These are phyloP conservation scores for Aquilaria yunnanensis DNA, from an alignment of 345 rosid species.

Conservation along the genomic window DNA sequence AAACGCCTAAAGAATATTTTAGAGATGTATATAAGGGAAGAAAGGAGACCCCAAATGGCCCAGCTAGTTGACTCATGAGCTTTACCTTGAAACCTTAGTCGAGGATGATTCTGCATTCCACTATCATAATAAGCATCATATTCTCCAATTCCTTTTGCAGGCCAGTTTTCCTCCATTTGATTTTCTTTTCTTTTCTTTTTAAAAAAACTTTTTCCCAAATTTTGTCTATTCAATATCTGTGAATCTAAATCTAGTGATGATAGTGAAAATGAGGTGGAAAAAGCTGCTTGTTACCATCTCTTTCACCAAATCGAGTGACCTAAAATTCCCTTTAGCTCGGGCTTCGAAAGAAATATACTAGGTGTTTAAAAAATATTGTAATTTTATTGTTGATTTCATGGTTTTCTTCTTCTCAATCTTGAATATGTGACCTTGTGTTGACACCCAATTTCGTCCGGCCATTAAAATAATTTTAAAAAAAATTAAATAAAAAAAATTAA, in stretches of 20 bases:
- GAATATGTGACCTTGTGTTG: too few relatives aligned
- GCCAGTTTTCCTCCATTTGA: background rate
- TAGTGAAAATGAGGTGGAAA: conserved; percentile 1
- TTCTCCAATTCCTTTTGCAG: conserved; percentile 5
- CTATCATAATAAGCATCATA: conserved; percentile 29
- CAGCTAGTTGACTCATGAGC: conserved; percentile 17
- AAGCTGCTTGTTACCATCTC: background rate
- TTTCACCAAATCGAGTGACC: too few relatives aligned
- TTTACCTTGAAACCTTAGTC: conserved; percentile 20
- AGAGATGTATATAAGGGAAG: background rate
- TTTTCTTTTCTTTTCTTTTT: conserved; percentile 5
- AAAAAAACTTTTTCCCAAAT: conserved; percentile 16
- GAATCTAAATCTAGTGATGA: too few relatives aligned
- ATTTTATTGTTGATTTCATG: too few relatives aligned
- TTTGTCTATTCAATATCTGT: conserved; percentile 2
- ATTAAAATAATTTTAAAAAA: too few relatives aligned
- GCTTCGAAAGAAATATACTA: too few relatives aligned
- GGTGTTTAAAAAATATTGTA: too few relatives aligned
- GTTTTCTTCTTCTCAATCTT: too few relatives aligned
- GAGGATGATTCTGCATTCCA: conserved; percentile 48
- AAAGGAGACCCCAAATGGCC: conserved; percentile 4
- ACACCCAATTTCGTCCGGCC: too few relatives aligned
- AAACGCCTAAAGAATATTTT: conserved; percentile 5
- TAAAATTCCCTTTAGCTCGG: too few relatives aligned
- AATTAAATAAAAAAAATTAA: too few relatives aligned